phyloP scores from a whole-genome alignment of 805 yeast genomes.

The Sugiyamaella valdiviana region DNA sequence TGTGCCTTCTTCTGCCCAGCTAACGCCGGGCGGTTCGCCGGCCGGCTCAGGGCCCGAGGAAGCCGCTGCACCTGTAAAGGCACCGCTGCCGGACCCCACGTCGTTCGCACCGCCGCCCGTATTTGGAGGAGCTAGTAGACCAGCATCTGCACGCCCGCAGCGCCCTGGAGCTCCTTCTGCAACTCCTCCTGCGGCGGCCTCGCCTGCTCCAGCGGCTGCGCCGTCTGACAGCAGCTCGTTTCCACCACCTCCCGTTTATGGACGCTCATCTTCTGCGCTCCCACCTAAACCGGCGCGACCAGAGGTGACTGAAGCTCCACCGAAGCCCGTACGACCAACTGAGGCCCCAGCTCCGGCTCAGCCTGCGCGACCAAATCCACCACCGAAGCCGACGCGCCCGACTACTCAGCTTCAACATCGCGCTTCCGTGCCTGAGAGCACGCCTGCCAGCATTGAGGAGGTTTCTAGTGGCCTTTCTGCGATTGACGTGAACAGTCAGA shows the following conservation, averaged over 20 bases:
- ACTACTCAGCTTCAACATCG: background rate
- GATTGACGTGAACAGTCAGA: too few species aligned
- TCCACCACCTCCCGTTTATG: slow-evolving; percentile 4
- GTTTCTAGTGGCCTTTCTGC: background rate
- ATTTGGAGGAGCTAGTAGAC: slow-evolving; percentile 10
- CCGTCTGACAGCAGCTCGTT: too few species aligned
- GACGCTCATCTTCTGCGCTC: slow-evolving; percentile 1
- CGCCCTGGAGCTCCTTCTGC: background rate
- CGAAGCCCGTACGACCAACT: background rate
- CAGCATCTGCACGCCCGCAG: background rate
- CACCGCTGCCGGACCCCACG: slow-evolving; percentile 22
- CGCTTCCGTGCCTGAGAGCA: background rate
- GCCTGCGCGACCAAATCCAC: background rate
- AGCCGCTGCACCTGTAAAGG: slow-evolving; percentile 8
- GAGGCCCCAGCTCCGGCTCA: background rate
- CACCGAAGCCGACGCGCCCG: background rate
- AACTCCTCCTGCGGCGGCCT: background rate
- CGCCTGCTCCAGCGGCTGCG: background rate
- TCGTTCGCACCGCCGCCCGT: slow-evolving; percentile 26
- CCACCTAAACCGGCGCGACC: slow-evolving; percentile 6
- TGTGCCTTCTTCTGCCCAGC: slow-evolving; percentile 11
- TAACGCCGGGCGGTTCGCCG: slow-evolving; percentile 1
- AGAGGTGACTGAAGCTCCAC: background rate
- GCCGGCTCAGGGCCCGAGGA: background rate
- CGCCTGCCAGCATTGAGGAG: background rate